A percentile compares a stretch with the other conserved stretches of the same genome.
Conservation (phyloP, 1,284 basidiomycete genomes). For the Stereum hirsutum region DNA sequence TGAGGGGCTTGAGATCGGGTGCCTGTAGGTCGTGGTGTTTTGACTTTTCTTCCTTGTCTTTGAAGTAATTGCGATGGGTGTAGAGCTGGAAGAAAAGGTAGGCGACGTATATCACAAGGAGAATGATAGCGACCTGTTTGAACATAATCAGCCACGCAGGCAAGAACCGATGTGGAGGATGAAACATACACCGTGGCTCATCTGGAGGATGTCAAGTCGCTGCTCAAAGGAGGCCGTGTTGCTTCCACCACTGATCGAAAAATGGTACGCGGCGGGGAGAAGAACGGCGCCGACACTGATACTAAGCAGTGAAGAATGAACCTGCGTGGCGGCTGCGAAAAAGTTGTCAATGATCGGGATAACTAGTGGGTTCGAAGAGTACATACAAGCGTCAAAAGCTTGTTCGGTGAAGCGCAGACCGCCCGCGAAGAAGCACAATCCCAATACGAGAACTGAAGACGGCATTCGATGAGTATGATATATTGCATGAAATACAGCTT, state of each 20-base stretch:
- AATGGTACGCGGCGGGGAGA: slow-evolving; percentile 72
- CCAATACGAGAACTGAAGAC: slow-evolving; percentile 42
- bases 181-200: slow-evolving; percentile 74
- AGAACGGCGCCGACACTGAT: slow-evolving; percentile 75
- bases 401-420: slow-evolving; percentile 65
- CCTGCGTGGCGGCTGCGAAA: slow-evolving; percentile 58
- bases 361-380: neutral
- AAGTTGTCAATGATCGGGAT: neutral
- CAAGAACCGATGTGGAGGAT: slow-evolving; percentile 62
- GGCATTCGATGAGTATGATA: neutral
- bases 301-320: slow-evolving; percentile 76
- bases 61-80: slow-evolving; percentile 78
- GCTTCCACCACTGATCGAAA: slow-evolving; percentile 33
- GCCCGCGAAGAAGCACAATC: slow-evolving; percentile 46
- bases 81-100: slow-evolving; percentile 85
- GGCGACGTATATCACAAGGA: slow-evolving; percentile 48
- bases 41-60: too few relatives aligned
- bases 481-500: neutral
- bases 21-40: slow-evolving; percentile 25
- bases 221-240: slow-evolving; percentile 17
- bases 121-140: slow-evolving; percentile 1
- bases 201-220: slow-evolving; percentile 54
- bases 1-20: slow-evolving; percentile 4
- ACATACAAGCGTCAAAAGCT: slow-evolving; percentile 61
- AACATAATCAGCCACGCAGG: slow-evolving; percentile 2